These are phyloP conservation scores for Aspergillus pseudonomiae DNA, from an alignment of 2,329 filamentous ascomycete species.

Conservation along the genomic window DNA sequence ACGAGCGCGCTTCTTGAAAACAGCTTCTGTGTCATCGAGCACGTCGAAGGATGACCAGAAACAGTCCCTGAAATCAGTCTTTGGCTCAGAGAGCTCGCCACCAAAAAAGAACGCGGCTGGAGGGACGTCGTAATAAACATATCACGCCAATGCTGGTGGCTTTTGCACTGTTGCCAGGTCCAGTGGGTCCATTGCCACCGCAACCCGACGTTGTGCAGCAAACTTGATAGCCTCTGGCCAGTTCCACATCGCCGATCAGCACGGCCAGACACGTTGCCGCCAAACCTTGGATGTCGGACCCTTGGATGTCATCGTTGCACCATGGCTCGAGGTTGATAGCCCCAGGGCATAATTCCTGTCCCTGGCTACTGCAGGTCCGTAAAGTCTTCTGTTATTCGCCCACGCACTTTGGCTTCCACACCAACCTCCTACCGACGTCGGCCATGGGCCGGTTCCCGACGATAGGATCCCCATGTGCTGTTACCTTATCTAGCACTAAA, in stretches of 20 bases:
- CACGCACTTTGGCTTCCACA: background rate
- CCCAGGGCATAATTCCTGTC: background rate
- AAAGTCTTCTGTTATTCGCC: background rate
- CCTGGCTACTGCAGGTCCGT: constrained; percentile 5
- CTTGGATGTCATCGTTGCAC: constrained; percentile 5
- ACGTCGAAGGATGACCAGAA: background rate
- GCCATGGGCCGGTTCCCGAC: background rate
- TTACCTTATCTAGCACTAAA: background rate
- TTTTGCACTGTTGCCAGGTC: background rate
- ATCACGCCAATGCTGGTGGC: background rate
- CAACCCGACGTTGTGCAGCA: background rate
- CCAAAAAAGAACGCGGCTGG: background rate
- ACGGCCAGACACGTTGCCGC: constrained; percentile 4
- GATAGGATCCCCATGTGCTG: background rate
- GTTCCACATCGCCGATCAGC: constrained; percentile 1
- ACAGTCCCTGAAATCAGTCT: too few relatives aligned
- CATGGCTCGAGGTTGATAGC: constrained; percentile 5
- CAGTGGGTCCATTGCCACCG: constrained; percentile 4
- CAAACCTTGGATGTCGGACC: constrained; percentile 4
- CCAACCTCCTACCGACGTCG: background rate
- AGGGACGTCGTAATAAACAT: background rate
- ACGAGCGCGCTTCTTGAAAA: background rate
- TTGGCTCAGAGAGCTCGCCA: background rate
- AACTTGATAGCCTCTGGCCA: background rate
- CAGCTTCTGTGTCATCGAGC: background rate